Evolutionary conservation across 768 basidiomycete species (phyloP), one percentile per base, ranked within the genome.

Genomic region (Paxillus rubicundulus): DNA sequence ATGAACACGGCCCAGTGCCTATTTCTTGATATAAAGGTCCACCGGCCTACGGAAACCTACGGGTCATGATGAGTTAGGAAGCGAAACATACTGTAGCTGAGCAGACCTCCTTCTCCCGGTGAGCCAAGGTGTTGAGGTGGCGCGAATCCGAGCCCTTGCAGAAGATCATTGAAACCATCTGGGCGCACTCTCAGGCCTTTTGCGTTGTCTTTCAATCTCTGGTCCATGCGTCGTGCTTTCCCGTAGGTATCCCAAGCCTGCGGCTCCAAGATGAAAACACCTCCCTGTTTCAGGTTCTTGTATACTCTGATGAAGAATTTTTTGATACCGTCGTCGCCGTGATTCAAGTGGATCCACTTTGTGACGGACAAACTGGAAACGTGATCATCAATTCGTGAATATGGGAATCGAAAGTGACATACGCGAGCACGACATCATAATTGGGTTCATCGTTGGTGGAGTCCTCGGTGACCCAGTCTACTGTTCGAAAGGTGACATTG

Each of bases 331-430:
- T 79, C 79, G 61, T 97, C 93, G 9, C 88, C 87, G 10, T 76
- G 74, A 57, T 93, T 85, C 9, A 96, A 74, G 67, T 96, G 93
- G 28, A 95, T 90, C 93, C 93, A 96, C 70, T 94, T 96, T 0
- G 92, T 82, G 40, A 95, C 70, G 0, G 92, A 95, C 58, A 96
- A 84, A 1, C 91, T 93, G 63, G 3, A 38, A 32, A 27, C 17
- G 9, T n/a, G n/a, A 3, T 38, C 37, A 8, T 38, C 37, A 38
- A 8, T 7, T 38, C 17, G 10, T 49, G 21, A 32, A 21, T 32
- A 50, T 66, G 24, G 6, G 3, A 16, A 4, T 4, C 38, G 45
- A 53, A 16, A 6, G 30, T 6, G 16, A 69, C 86, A 56, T 61
- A 94, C 93, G 84, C 93, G 33, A 94, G 54, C 28, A 95, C 81